Conservation (phyloP, 257 asterid species). For the Buddleja alternifolia region DNA sequence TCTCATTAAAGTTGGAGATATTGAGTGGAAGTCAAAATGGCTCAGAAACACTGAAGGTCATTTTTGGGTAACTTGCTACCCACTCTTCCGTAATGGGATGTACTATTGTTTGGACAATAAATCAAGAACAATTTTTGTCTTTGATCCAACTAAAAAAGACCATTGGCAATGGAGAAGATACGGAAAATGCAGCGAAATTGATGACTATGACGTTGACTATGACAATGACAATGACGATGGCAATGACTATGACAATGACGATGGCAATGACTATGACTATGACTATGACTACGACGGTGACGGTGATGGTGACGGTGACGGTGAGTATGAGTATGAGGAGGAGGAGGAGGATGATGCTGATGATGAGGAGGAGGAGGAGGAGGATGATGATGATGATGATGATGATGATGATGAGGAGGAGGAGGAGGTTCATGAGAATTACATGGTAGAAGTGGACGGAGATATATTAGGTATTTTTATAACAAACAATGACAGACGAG, state of each 20-base stretch:
- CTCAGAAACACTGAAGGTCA: no score
- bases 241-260: no score
- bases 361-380: background rate
- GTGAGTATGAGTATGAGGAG: background rate
- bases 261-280: no score
- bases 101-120: background rate
- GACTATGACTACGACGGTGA: no score
- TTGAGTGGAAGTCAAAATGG: background rate
- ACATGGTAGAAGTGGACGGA: slow-evolving; percentile 8
- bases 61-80: background rate
- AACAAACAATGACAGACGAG: background rate
- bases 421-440: background rate
- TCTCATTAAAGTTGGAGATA: background rate
- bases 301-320: no score
- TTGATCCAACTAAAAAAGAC: background rate
- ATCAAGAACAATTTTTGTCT: background rate
- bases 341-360: background rate
- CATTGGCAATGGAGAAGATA: background rate
- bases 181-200: background rate
- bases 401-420: background rate
- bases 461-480: slow-evolving; percentile 9
- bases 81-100: background rate
- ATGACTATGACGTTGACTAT: no score
- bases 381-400: no score
- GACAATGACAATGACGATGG: no score